These are phyloP conservation scores for Fusarium tanahbumbuense DNA, from an alignment of 2,329 filamentous ascomycete species.

Conservation along the genomic window DNA sequence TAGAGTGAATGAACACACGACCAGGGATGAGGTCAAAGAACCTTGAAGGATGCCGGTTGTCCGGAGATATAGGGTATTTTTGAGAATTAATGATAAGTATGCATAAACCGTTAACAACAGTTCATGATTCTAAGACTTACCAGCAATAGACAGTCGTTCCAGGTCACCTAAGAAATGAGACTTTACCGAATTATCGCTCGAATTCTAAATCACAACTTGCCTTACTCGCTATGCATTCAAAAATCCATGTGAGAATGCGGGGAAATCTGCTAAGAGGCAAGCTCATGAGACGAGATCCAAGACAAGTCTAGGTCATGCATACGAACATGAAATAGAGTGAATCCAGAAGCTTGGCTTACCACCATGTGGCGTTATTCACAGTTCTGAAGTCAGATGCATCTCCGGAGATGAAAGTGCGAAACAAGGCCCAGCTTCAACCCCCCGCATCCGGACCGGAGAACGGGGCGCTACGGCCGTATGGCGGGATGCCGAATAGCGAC, in stretches of 20 bases:
- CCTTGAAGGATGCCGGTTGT: constrained; percentile 26
- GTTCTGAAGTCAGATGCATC: not conserved
- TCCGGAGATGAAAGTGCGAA: constrained; percentile 41
- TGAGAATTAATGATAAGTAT: no score
- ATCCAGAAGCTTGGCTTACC: constrained; percentile 4
- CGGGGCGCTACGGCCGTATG: constrained; percentile 31
- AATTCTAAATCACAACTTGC: not conserved
- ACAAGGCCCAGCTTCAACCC: constrained; percentile 5
- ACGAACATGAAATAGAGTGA: not conserved
- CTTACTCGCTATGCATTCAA: not conserved
- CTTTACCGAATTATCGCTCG: no score
- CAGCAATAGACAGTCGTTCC: no score
- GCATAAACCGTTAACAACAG: not conserved
- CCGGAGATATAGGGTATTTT: constrained; percentile 7
- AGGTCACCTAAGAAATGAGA: not conserved
- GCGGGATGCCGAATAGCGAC: constrained; percentile 46
- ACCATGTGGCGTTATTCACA: constrained; percentile 6
- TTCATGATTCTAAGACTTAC: not conserved
- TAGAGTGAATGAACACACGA: not conserved
- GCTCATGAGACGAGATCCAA: not conserved
- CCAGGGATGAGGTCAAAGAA: constrained; percentile 18
- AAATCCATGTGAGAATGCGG: not conserved
- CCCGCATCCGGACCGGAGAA: constrained; percentile 35
- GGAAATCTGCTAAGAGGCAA: constrained; percentile 6
- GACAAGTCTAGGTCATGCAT: not conserved